Base-by-base conservation (phyloP, 2,329 filamentous ascomycete genomes). In the Diplodia mutila region DNA sequence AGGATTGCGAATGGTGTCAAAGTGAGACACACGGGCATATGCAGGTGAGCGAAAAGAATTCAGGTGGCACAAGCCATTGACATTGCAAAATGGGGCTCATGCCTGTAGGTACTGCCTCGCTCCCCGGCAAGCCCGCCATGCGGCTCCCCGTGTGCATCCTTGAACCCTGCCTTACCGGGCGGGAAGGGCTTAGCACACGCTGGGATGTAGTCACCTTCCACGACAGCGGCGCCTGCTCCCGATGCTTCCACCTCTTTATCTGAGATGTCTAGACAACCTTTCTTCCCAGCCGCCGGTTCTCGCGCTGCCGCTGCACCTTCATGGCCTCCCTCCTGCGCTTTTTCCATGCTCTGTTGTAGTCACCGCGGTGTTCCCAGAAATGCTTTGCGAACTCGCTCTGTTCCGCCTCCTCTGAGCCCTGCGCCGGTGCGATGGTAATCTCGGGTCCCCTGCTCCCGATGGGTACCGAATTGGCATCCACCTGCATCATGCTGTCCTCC, bases 381-480 rank as follows among this genome's bases (percentile, higher is more conserved):
- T 85, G 87, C 73, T 88, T 87, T 6, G 82, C 77, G 72, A 89
- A 89, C 42, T 87, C 86, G 65, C 84, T 87, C 69, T 89, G 85
- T 55, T 77, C 73, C 1, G 66, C 71, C 6, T 73, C 71, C n/a
- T 70, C 75, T 14, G 73, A 73, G 27, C 51, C 42, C 18, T 51
- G 49, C 4, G 73, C 68, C n/a, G 66, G 73, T 25, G 73, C 67
- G 1, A 74, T 63, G 4, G 68, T 65, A 14, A 73, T 71, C 54
- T 76, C 76, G 3, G 74, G 74, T 32, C 71, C 74, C 16, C 61
- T 67, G 29, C 49, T 32, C 27, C 66, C 42, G 46, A 64, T 25
- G 12, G 57, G 57, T 3, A 63, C 66, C 32, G 34, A 37, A 64
- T 64, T 67, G 51, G 59, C 66, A 37, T 67, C 66, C 3, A 57